Evolutionary conservation across 2,329 filamentous ascomycete genomes (phyloP).

Genomic region (Blastomyces emzantsi): DNA sequence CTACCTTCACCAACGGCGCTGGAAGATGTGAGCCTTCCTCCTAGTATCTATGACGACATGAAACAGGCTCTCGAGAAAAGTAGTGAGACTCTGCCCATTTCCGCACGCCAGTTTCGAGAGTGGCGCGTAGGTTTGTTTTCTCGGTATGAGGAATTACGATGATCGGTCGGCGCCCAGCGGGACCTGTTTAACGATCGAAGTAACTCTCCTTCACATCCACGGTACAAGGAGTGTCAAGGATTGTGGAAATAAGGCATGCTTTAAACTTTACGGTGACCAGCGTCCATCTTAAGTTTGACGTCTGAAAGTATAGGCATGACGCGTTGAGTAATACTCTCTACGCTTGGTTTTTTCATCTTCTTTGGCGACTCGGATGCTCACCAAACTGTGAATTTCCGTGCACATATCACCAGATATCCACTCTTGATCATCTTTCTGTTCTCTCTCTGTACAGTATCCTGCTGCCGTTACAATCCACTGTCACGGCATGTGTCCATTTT

Average conservation of each 20-base stretch:
- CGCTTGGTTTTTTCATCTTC: no score
- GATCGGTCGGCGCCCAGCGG: not conserved
- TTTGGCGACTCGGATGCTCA: not conserved
- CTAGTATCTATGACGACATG: slow-evolving; percentile 32
- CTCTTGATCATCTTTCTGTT: not conserved
- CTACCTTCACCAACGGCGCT: slow-evolving; percentile 35
- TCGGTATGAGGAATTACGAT: slow-evolving; percentile 22
- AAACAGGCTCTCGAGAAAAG: slow-evolving; percentile 30
- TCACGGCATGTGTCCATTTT: not conserved
- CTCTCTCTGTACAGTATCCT: not conserved
- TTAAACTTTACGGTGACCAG: not conserved
- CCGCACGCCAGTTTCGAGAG: slow-evolving; percentile 44
- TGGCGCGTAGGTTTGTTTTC: slow-evolving; percentile 48
- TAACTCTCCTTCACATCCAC: not conserved
- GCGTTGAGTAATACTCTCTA: not conserved
- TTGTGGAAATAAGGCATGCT: not conserved
- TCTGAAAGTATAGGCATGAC: not conserved
- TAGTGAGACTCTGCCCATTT: slow-evolving; percentile 37
- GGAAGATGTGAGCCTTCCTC: slow-evolving; percentile 41
- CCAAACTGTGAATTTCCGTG: not conserved
- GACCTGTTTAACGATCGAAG: not conserved
- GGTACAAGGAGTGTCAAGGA: not conserved
- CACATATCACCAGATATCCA: not conserved
- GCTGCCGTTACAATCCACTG: not conserved
- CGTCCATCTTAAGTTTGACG: not conserved